Base-by-base conservation (phyloP, 371 early-diverging fungal species). In the Syncephalastrum sp. region DNA sequence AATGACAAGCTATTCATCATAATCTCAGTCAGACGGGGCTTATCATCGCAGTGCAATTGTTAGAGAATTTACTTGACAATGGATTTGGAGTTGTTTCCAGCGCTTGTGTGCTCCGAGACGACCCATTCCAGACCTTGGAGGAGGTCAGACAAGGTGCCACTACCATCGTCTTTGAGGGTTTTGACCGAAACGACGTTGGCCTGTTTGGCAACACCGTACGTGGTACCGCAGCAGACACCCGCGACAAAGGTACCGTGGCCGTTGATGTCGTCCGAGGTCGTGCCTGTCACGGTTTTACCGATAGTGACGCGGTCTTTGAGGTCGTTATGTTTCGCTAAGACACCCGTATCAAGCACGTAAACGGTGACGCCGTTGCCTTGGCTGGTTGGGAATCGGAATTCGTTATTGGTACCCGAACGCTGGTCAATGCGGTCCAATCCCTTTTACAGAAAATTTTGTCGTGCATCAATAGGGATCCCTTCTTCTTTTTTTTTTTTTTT, bases 81-180 rank as follows among this genome's bases (percentile, higher is more conserved):
- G 42, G 58, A 60, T 43, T 74, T 74, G 14, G 67, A 46, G 29
- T 60, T 57, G 8, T 60, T 55, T 15, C 56, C 13, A 4, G 29
- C 29, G 4, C 43, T 51, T 14, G 51, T 53, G 55, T 79, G 72
- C 24, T 79, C 69, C 24, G 69, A 49, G 24, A 74, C 77, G n/a
- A 79, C 72, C 71, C 77, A 91, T 50, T 87, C 82, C 23, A 91
- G 68, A 12, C 89, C 91, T 25, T 67, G 68, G 50, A 90, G 68
- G 5, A 90, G 72, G 49, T 83, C 84, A 5, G 82, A 78, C 16
- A 83, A 74, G 19, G 56, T 61, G 14, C 81, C 83, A 42, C 72
- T 72, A 13, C 83, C 83, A 13, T 77, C 56, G 49, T 67, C 53
- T 49, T 82, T 74, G 23, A 89, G 63, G 17, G 84, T 83, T 60